A percentile compares a stretch with the other conserved stretches of the same genome.
phyloP scores from a whole-genome alignment of 2,329 filamentous ascomycete genomes.

The Akanthomyces lecanii region DNA sequence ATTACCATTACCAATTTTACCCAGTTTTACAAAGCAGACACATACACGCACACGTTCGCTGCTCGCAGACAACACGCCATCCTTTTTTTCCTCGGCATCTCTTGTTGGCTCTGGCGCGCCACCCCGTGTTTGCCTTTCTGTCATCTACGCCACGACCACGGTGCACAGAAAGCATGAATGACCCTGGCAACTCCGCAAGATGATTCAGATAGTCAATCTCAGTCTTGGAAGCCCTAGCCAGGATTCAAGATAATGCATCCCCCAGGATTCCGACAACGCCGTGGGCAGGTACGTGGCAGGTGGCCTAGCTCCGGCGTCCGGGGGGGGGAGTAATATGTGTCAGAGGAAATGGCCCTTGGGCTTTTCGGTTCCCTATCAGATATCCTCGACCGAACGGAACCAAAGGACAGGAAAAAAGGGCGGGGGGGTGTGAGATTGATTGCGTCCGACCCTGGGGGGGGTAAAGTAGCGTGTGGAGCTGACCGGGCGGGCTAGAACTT shows the following conservation, averaged over 20 bases:
- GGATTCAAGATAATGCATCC: background rate
- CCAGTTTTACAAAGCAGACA: background rate
- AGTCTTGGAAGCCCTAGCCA: background rate
- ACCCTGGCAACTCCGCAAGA: conserved; percentile 3
- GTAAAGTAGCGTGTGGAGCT: background rate
- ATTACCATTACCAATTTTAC: background rate
- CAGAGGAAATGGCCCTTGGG: conserved; percentile 3
- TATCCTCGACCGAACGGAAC: background rate
- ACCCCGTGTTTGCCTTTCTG: background rate
- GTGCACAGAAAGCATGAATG: background rate
- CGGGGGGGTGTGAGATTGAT: conserved; percentile 10
- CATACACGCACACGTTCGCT: no score
- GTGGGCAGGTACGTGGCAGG: background rate
- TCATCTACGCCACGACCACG: background rate
- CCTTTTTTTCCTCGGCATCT: no score
- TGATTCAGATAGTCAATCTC: background rate
- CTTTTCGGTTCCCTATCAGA: background rate
- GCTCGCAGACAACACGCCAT: no score
- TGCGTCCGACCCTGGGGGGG: background rate
- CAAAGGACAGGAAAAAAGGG: background rate
- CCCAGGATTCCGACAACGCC: conserved; percentile 9
- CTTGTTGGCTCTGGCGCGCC: background rate
- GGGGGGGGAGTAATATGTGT: conserved; percentile 11
- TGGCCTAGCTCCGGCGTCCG: background rate
- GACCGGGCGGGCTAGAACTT: conserved; percentile 3